Conservation (phyloP, 441 rosid genomes). For the Croton laevigatus region DNA sequence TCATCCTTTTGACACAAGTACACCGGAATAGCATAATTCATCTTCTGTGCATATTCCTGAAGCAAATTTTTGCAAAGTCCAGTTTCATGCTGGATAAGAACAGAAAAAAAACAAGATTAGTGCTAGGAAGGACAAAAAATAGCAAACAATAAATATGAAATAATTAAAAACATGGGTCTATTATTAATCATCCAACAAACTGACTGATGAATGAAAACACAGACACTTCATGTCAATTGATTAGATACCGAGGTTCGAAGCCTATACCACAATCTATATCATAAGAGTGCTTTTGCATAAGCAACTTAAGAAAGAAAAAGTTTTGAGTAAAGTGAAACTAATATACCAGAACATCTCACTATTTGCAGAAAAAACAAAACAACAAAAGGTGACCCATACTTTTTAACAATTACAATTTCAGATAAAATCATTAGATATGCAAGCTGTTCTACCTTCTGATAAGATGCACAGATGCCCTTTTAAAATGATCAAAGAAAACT, state of each 20-base stretch:
- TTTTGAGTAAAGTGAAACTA: neutral
- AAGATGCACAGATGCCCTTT: neutral
- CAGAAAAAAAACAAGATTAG: constrained; percentile 9
- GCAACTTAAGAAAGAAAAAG: neutral
- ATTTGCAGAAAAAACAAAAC: neutral
- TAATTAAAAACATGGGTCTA: neutral
- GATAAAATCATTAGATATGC: neutral
- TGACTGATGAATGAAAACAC: neutral
- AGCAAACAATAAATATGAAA: neutral
- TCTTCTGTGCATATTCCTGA: constrained; percentile 97
- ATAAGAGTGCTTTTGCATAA: too few species aligned
- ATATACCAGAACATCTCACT: neutral
- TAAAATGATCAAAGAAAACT: too few species aligned
- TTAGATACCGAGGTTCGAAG: neutral
- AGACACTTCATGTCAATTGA: neutral
- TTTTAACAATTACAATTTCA: neutral
- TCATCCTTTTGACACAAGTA: constrained; percentile 59
- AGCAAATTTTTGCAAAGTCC: constrained; percentile 89
- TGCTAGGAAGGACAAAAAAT: neutral
- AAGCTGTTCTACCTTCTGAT: neutral
- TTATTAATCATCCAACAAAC: neutral
- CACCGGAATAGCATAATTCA: constrained; percentile 81
- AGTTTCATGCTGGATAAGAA: constrained; percentile 57
- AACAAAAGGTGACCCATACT: neutral
- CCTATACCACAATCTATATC: neutral